Conservation (phyloP, 805 yeast genomes). For the Metschnikowia shivogae region DNA sequence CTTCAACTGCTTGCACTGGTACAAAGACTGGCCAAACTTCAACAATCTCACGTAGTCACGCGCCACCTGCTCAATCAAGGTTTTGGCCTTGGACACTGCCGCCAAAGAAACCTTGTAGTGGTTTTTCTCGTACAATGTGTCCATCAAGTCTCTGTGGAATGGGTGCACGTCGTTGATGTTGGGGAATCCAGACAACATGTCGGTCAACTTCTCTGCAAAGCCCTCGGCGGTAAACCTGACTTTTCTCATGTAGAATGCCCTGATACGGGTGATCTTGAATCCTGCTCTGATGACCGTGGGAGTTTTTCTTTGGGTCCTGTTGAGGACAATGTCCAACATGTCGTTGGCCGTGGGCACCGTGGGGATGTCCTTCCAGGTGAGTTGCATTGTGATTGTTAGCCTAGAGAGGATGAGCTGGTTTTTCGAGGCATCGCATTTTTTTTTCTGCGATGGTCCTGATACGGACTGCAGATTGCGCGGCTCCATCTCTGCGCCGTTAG, state of each 20-base stretch:
- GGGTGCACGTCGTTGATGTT: constrained; percentile 97
- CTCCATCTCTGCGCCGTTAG: background rate
- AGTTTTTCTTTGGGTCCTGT: constrained; percentile 97
- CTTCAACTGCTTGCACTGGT: constrained; percentile 97
- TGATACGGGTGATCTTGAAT: constrained; percentile 90
- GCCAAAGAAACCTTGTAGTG: constrained; percentile 97
- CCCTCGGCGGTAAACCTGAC: constrained; percentile 97
- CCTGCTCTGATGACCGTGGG: constrained; percentile 99
- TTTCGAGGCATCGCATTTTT: constrained; percentile 12
- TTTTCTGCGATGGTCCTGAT: constrained; percentile 8
- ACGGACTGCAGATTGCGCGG: background rate
- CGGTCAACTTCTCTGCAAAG: constrained; percentile 86
- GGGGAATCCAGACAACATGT: constrained; percentile 84
- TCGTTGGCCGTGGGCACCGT: constrained; percentile 90
- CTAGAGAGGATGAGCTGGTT: constrained; percentile 1
- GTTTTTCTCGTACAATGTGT: constrained; percentile 94
- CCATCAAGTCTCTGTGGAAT: constrained; percentile 96
- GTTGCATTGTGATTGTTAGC: constrained; percentile 59
- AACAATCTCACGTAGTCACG: constrained; percentile 92
- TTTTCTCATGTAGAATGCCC: constrained; percentile 97
- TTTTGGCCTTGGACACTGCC: constrained; percentile 88
- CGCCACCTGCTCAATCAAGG: constrained; percentile 91
- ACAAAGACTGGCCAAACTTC: constrained; percentile 95
- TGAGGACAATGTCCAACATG: constrained; percentile 91
- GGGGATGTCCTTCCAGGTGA: constrained; percentile 98